Base-by-base conservation (phyloP, 345 rosid genomes). In the Erodium maritimum region DNA sequence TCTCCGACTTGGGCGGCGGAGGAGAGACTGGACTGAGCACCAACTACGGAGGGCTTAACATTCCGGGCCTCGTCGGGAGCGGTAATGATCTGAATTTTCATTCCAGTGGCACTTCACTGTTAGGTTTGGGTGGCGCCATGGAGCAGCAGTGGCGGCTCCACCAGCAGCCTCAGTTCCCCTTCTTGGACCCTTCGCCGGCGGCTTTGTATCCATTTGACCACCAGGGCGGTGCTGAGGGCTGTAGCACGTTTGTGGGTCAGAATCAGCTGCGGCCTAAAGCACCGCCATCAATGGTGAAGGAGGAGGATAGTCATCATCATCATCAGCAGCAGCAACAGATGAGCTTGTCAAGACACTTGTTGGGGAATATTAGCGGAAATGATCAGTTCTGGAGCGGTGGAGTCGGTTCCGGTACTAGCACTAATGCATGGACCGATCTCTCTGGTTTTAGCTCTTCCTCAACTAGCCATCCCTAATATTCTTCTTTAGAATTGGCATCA, bases 391-490 rank as follows among this genome's bases (percentile, higher is more conserved):
- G 79, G 77, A 52, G 50, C 37, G 52, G 54, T 51, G 33, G 33
- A 25, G 33, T n/a, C n/a, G n/a, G n/a, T n/a, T n/a, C n/a, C n/a
- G n/a, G n/a, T n/a, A 55, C 59, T 33, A 12, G 51, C 24, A 67
- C 59, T 13, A 59, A 59, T 62, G 61, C 76, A 21, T 82, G 85
- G 91, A 78, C 76, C 1, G 85, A 79, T 82, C 75, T 74, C 67
- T 82, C 87, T 0, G 77, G 77, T 57, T 82, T 82, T 57, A 79
- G 77, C 66, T 78, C 87, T 63, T 79, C 83, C 57, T 79, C 87
- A n/a, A 74, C 87, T 0, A 79, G 67, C 59, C 33, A 25, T 25
- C 33, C 33, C 33, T 25, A 78, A 53, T 52, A 52, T 23, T 19
- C 67, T 50, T 14, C 54, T 54, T 25, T 63, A 63, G 67, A 50